A percentile compares a stretch with the other conserved stretches of the same genome.
Evolutionary conservation across 1,139 yeast species (phyloP).

Genomic region (Geotrichum siamense): DNA sequence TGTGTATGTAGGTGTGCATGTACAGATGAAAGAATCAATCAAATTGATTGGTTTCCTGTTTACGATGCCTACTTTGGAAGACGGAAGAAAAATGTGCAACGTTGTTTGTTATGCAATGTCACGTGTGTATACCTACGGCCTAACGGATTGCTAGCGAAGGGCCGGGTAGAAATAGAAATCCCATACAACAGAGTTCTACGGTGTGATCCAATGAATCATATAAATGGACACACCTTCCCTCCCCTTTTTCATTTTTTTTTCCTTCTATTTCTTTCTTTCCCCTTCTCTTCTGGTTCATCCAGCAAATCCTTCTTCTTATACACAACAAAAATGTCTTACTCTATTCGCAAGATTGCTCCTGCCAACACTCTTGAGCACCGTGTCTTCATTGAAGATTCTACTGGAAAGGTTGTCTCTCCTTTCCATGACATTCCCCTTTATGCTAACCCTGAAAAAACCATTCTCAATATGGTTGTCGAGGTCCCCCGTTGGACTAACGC

Average conservation of each 20-base stretch:
- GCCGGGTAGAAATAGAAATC: too few relatives aligned
- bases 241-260: neutral
- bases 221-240: too few relatives aligned
- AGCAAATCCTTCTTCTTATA: neutral
- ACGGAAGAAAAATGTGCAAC: too few relatives aligned
- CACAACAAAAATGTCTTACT: slow-evolving; percentile 28
- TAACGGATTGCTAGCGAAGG: neutral
- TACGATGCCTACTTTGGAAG: too few relatives aligned
- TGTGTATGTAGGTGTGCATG: too few relatives aligned
- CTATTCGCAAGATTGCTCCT: slow-evolving; percentile 72
- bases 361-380: slow-evolving; percentile 87
- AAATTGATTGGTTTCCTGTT: too few relatives aligned
- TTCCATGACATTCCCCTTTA: slow-evolving; percentile 81
- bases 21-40: too few relatives aligned
- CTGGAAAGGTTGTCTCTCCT: slow-evolving; percentile 61
- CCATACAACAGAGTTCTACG: too few relatives aligned
- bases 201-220: too few relatives aligned
- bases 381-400: slow-evolving; percentile 57
- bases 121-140: slow-evolving; percentile 1
- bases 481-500: slow-evolving; percentile 91
- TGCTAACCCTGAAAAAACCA: slow-evolving; percentile 54
- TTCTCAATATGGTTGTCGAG: slow-evolving; percentile 82
- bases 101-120: neutral
- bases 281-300: neutral
- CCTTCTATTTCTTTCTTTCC: neutral